Percentiles rank a stretch among this genome's conserved stretches.
Evolutionary conservation across 2,329 filamentous ascomycete genomes (phyloP).

Genomic region (Sporothrix brasiliensis): DNA sequence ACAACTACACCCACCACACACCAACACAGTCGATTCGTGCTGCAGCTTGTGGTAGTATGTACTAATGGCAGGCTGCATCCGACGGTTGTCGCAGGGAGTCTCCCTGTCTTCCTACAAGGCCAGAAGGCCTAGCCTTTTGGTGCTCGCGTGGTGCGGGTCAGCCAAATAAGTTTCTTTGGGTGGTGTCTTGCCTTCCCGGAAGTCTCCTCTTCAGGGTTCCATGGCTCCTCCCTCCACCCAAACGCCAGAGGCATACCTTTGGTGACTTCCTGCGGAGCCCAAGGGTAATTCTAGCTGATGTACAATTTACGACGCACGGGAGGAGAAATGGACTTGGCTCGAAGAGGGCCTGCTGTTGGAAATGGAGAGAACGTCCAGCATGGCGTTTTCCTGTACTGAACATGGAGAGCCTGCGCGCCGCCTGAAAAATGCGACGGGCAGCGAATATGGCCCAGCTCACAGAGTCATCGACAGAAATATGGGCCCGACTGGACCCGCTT

Average conservation of each 20-base stretch:
- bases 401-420: background rate
- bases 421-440: background rate
- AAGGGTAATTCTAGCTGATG: background rate
- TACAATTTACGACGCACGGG: background rate
- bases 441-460: background rate
- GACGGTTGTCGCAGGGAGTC: background rate
- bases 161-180: constrained; percentile 14
- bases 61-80: background rate
- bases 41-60: constrained; percentile 5
- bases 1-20: constrained; percentile 1
- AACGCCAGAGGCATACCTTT: background rate
- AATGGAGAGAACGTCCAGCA: background rate
- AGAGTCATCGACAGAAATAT: background rate
- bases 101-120: background rate
- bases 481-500: constrained; percentile 19
- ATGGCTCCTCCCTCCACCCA: background rate
- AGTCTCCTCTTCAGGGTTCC: background rate
- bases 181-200: constrained; percentile 26
- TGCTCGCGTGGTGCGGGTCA: constrained; percentile 30
- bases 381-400: background rate
- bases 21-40: background rate
- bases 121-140: constrained; percentile 9
- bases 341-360: background rate
- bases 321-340: background rate
- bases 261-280: background rate